These are phyloP conservation scores for Ceratobasidium sp. DNA, from an alignment of 1,284 basidiomycete genomes.

Conservation along the genomic window DNA sequence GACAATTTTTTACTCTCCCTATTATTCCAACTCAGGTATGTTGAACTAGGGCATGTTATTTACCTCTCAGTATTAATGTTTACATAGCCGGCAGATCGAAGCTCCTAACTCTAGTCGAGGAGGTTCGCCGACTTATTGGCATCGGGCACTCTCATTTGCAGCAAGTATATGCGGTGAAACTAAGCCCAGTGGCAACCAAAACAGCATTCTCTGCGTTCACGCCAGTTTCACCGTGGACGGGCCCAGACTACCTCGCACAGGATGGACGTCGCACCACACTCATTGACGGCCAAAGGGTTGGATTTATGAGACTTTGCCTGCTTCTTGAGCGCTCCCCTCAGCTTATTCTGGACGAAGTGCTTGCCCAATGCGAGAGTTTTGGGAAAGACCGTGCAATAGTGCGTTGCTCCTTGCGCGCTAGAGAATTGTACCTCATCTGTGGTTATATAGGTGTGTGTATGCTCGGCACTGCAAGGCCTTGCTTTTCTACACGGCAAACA, in stretches of 20 bases:
- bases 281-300: conserved; percentile 14
- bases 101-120: conserved; percentile 21
- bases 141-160: conserved; percentile 33
- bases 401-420: not conserved
- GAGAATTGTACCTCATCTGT: not conserved
- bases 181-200: conserved; percentile 12
- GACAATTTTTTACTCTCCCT: conserved; percentile 36
- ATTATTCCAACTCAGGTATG: conserved; percentile 39
- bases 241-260: not conserved
- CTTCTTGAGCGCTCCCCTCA: conserved; percentile 41
- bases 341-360: conserved; percentile 22
- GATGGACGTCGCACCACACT: conserved; percentile 17
- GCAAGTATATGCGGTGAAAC: conserved; percentile 32
- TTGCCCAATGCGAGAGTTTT: conserved; percentile 35
- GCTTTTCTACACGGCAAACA: conserved; percentile 32
- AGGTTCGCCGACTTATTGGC: conserved; percentile 23
- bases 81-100: conserved; percentile 38
- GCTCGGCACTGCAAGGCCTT: conserved; percentile 36
- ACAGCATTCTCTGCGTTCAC: conserved; percentile 9
- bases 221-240: conserved; percentile 13
- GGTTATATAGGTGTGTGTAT: conserved; percentile 6
- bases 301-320: conserved; percentile 33
- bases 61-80: not conserved
- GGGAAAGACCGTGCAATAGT: conserved; percentile 39
- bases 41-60: not conserved